These are phyloP conservation scores for Ceratobasidium sp. DNA, from an alignment of 1,284 basidiomycete species.

Conservation along the genomic window DNA sequence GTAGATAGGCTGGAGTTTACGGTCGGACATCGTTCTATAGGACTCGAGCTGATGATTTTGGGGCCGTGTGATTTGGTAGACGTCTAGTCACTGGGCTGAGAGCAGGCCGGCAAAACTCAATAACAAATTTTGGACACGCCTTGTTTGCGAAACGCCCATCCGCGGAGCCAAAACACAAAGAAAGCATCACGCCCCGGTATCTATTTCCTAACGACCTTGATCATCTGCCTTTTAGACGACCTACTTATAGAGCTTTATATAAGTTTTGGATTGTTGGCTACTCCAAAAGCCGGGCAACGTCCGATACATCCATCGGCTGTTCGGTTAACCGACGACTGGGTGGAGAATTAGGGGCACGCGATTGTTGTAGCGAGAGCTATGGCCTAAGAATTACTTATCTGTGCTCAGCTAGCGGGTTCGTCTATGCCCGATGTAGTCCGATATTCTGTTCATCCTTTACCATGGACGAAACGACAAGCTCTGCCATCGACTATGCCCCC, in stretches of 20 bases:
- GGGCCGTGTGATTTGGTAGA: conserved; percentile 3
- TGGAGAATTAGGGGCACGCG: too few species aligned
- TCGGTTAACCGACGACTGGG: too few species aligned
- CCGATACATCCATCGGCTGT: too few species aligned
- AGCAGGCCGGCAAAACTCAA: conserved; percentile 37
- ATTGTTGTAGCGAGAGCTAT: too few species aligned
- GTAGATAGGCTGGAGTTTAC: conserved; percentile 44
- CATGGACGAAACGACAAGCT: neutral
- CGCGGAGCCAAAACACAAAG: conserved; percentile 19
- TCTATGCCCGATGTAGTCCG: neutral
- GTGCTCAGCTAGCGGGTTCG: too few species aligned
- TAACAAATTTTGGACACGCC: conserved; percentile 46
- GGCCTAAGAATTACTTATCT: too few species aligned
- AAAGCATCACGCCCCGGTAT: neutral
- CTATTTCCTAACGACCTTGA: neutral
- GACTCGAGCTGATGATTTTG: neutral
- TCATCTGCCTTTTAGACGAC: neutral
- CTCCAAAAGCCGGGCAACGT: too few species aligned
- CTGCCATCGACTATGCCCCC: conserved; percentile 1
- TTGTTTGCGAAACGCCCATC: conserved; percentile 43
- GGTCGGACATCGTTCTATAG: conserved; percentile 30
- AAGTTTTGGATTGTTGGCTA: too few species aligned
- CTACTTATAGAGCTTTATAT: too few species aligned
- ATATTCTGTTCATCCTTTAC: neutral
- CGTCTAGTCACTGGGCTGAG: neutral